Conservation (phyloP, 257 asterid genomes). For the Cordia subcordata region DNA sequence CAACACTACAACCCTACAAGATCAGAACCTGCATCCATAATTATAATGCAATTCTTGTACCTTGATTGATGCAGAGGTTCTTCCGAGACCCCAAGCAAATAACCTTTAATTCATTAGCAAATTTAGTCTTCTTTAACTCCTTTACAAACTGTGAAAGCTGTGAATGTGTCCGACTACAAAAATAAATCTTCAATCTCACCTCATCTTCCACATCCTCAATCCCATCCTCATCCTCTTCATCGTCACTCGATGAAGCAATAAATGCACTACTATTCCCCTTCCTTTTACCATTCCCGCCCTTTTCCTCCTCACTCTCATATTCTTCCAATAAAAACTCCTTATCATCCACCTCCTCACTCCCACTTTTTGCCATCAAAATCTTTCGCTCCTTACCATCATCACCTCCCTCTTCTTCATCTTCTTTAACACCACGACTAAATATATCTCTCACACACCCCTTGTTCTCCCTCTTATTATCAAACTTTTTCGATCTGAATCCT, state of each 20-base stretch:
- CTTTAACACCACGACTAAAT: constrained; percentile 20
- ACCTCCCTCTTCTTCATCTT: constrained; percentile 24
- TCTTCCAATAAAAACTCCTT: constrained; percentile 78
- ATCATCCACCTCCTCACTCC: constrained; percentile 47
- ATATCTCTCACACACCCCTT: constrained; percentile 37
- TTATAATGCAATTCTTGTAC: constrained; percentile 27
- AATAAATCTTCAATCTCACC: constrained; percentile 54
- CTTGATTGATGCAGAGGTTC: constrained; percentile 86
- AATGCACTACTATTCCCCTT: constrained; percentile 41
- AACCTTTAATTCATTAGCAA: constrained; percentile 65
- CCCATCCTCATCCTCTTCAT: constrained; percentile 50
- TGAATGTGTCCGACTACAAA: constrained; percentile 95
- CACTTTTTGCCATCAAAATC: constrained; percentile 24
- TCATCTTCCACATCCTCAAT: constrained; percentile 47
- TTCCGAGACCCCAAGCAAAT: constrained; percentile 94
- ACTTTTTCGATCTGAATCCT: constrained; percentile 20
- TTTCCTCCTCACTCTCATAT: constrained; percentile 69
- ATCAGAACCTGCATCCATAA: neutral
- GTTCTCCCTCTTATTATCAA: constrained; percentile 18
- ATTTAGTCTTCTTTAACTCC: constrained; percentile 83
- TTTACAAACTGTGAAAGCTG: constrained; percentile 96
- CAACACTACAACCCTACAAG: neutral
- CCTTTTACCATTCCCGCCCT: constrained; percentile 46
- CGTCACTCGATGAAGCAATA: constrained; percentile 58
- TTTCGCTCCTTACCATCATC: constrained; percentile 20